These are phyloP conservation scores for Mortierella sp. DNA, from an alignment of 371 early-diverging fungal genomes.

Conservation along the genomic window DNA sequence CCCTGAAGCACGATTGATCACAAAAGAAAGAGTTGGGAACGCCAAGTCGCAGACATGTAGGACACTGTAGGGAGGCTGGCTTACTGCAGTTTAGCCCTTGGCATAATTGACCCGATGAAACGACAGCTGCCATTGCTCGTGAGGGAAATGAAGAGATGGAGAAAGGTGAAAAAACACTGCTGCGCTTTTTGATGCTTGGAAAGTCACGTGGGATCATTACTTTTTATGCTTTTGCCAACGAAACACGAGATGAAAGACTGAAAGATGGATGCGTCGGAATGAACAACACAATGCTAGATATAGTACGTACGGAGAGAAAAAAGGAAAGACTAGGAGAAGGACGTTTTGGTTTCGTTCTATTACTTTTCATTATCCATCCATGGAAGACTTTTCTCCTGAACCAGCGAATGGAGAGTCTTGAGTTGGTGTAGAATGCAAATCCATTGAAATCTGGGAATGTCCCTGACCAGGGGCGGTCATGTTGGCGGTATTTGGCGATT, in stretches of 20 bases:
- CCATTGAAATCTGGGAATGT: neutral
- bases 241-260: too few relatives aligned
- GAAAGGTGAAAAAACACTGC: too few relatives aligned
- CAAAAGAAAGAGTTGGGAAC: conserved; percentile 82
- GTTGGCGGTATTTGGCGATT: neutral
- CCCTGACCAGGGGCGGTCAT: neutral
- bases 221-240: too few relatives aligned
- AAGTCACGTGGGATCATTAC: too few relatives aligned
- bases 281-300: too few relatives aligned
- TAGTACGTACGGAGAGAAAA: too few relatives aligned
- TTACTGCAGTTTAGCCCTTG: conserved; percentile 74
- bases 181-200: too few relatives aligned
- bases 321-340: too few relatives aligned
- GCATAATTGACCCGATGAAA: conserved; percentile 57
- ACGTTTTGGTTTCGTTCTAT: too few relatives aligned
- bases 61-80: conserved; percentile 85
- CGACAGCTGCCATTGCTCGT: neutral
- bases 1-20: conserved; percentile 90
- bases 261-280: too few relatives aligned
- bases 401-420: conserved; percentile 10
- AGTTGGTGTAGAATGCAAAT: neutral
- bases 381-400: conserved; percentile 5
- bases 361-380: neutral
- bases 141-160: too few relatives aligned
- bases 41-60: conserved; percentile 85